Evolutionary conservation across 768 basidiomycete species (phyloP), one percentile per base, ranked within the genome.

Genomic region (Termitomyces bulborhizus): DNA sequence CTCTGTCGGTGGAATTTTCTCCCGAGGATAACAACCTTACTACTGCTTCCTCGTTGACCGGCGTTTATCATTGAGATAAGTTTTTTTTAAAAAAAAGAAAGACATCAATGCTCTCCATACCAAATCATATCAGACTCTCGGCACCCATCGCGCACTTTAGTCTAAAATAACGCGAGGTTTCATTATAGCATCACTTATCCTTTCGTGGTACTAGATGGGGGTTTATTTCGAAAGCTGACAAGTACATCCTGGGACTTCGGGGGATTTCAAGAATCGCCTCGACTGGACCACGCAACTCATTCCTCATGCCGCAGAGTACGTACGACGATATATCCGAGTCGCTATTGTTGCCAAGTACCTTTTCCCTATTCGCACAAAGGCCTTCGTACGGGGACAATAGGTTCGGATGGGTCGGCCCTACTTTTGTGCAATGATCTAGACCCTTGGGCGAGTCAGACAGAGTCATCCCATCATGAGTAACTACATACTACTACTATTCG

Each of bases 241-340:
- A 29, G 27, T 39, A 29, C 37, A n/a, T 51, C 55, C 55, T 56
- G 50, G 50, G 36, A 41, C 50, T 5, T 56, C 55, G 55, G 55
- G 31, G 31, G 31, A 29, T 29, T 29, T 29, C 29, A 29, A 29
- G 29, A 34, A 34, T 13, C 34, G 34, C 34, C 34, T 34, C 34
- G 34, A 13, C 34, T 34, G 12, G 34, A 34, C 12, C 12, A 12
- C 34, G 34, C 31, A 32, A 32, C 7, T 29, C 29, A 29, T 32
- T 12, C 12, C 12, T 34, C 12, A 34, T 12, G 3, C 12, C 7
- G 13, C 40, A 18, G n/a, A 13, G 15, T 32, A 54, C 46, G 43
- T 36, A 45, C 29, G 27, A 32, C 13, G 9, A 37, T 32, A 37
- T 32, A 18, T 53, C 32, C 51, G 51, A 45, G 32, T 15, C 42